Percentiles rank a stretch among this genome's conserved stretches.
These are phyloP conservation scores for Mortierella sp. DNA, from an alignment of 371 early-diverging fungal species.

Conservation along the genomic window DNA sequence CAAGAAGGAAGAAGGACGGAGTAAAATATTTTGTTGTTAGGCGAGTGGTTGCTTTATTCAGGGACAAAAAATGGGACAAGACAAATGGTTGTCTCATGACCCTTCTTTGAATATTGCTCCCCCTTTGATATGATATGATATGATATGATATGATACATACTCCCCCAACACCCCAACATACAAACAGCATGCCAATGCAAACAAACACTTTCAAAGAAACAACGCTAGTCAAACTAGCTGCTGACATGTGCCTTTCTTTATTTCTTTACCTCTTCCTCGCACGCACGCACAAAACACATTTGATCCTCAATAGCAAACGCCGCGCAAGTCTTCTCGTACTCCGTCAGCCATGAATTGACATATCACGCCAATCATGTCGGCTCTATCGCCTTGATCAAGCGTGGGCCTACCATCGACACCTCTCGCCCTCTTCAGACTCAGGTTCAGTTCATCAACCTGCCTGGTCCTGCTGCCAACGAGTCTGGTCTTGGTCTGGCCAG, in stretches of 20 bases:
- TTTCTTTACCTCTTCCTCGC: not conserved
- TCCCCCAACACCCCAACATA: not conserved
- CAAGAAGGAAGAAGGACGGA: not conserved
- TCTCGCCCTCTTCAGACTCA: conserved; percentile 83
- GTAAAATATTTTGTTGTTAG: not conserved
- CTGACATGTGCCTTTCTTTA: conserved; percentile 48
- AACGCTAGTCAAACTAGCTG: not conserved
- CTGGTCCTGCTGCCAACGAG: conserved; percentile 84
- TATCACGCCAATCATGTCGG: conserved; percentile 84
- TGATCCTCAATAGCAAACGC: conserved; percentile 27
- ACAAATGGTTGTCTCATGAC: conserved; percentile 10
- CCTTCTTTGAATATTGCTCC: not conserved
- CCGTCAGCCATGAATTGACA: conserved; percentile 81
- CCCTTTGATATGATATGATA: not conserved
- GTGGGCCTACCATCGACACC: conserved; percentile 81
- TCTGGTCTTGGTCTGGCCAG: conserved; percentile 69
- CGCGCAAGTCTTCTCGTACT: conserved; percentile 66
- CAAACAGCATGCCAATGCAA: conserved; percentile 1
- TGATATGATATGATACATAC: too few species aligned
- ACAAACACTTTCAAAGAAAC: not conserved
- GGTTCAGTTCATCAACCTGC: conserved; percentile 92
- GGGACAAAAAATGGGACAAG: conserved; percentile 1
- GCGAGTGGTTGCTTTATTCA: not conserved
- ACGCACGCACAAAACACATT: not conserved
- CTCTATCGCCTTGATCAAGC: conserved; percentile 92